phyloP scores from a whole-genome alignment of 1,139 yeast genomes.

The Hyphopichia wangnamkhiaoensis region DNA sequence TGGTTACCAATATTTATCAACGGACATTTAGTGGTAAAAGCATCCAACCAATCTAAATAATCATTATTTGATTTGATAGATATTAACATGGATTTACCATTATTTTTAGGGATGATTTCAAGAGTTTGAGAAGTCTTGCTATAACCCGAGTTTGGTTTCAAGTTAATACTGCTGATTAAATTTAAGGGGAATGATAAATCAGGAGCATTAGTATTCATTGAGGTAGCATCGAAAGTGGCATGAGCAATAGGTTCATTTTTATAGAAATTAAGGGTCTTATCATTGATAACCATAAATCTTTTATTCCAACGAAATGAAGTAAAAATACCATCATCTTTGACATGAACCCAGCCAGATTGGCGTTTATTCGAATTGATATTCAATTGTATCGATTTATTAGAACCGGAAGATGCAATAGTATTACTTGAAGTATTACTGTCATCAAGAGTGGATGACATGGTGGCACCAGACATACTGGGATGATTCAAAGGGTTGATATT shows the following conservation, averaged over 20 bases:
- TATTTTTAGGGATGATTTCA: slow-evolving; percentile 69
- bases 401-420: slow-evolving; percentile 6
- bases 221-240: slow-evolving; percentile 7
- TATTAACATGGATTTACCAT: slow-evolving; percentile 66
- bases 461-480: slow-evolving; percentile 4
- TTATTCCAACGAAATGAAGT: slow-evolving; percentile 91
- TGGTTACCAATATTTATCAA: slow-evolving; percentile 42
- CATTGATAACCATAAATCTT: slow-evolving; percentile 75
- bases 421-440: slow-evolving; percentile 4
- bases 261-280: slow-evolving; percentile 72
- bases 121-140: slow-evolving; percentile 68
- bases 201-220: slow-evolving; percentile 23
- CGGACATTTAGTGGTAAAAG: slow-evolving; percentile 85
- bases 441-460: slow-evolving; percentile 2
- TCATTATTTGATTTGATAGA: slow-evolving; percentile 80
- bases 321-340: slow-evolving; percentile 84
- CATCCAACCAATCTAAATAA: slow-evolving; percentile 88
- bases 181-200: slow-evolving; percentile 45
- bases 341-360: slow-evolving; percentile 80
- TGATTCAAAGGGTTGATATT: slow-evolving; percentile 1
- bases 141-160: slow-evolving; percentile 46
- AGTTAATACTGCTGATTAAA: slow-evolving; percentile 38
- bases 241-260: slow-evolving; percentile 54
- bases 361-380: slow-evolving; percentile 32
- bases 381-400: slow-evolving; percentile 17